Conservation (phyloP, 257 asterid genomes). For the Jacaranda mimosifolia region DNA sequence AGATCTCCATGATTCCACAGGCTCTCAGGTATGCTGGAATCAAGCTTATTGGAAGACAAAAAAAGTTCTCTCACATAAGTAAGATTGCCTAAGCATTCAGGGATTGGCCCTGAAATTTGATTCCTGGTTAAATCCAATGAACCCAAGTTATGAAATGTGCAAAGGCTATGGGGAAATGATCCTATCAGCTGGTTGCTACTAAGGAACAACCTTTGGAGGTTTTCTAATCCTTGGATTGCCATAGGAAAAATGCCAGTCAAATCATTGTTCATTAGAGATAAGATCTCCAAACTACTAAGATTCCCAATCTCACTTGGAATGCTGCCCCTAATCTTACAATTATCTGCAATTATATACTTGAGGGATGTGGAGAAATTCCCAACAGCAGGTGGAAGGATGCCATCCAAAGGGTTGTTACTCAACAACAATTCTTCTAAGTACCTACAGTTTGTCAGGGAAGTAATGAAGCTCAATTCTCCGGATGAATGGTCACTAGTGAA, state of each 20-base stretch:
- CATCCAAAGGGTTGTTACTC: slow-evolving; percentile 27
- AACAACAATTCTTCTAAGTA: background rate
- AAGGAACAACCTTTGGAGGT: slow-evolving; percentile 15
- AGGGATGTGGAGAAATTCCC: slow-evolving; percentile 38
- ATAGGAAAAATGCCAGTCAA: slow-evolving; percentile 33
- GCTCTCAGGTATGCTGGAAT: slow-evolving; percentile 32
- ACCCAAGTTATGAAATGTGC: slow-evolving; percentile 14
- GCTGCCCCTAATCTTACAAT: slow-evolving; percentile 27
- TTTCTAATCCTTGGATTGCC: background rate
- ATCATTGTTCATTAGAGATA: slow-evolving; percentile 15
- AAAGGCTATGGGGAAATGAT: background rate
- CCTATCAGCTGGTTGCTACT: slow-evolving; percentile 28
- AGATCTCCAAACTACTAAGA: slow-evolving; percentile 1
- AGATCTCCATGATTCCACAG: slow-evolving; percentile 39
- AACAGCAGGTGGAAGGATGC: slow-evolving; percentile 33
- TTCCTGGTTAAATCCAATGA: slow-evolving; percentile 1
- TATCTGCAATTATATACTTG: background rate
- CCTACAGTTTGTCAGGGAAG: slow-evolving; percentile 31
- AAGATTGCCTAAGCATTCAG: slow-evolving; percentile 35
- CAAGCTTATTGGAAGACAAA: slow-evolving; percentile 31
- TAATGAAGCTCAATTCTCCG: slow-evolving; percentile 21
- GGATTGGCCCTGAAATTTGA: slow-evolving; percentile 40
- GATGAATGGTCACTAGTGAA: slow-evolving; percentile 31
- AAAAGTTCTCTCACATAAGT: slow-evolving; percentile 11
- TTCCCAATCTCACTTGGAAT: slow-evolving; percentile 37